A percentile compares a stretch with the other conserved stretches of the same genome.
Conservation (phyloP, 495 filamentous ascomycete species). For the Elasticomyces elasticus region DNA sequence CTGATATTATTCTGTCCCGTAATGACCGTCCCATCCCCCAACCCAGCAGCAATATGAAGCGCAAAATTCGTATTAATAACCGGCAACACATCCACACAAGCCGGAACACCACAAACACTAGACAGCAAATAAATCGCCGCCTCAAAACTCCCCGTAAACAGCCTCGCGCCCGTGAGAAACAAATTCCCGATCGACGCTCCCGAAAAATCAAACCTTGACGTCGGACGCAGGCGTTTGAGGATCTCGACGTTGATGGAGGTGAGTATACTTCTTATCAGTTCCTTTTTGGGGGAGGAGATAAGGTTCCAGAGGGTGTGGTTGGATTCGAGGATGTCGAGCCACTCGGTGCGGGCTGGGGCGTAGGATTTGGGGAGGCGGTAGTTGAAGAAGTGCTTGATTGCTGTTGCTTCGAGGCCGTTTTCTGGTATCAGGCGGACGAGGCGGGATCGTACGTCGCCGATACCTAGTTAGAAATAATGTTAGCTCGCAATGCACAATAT, state of each 20-base stretch:
- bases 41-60: conserved; percentile 79
- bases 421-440: conserved; percentile 81
- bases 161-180: conserved; percentile 58
- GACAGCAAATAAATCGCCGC: conserved; percentile 37
- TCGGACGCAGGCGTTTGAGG: conserved; percentile 68
- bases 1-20: conserved; percentile 87
- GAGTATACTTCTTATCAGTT: conserved; percentile 84
- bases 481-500: no score
- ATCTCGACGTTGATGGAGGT: conserved; percentile 84
- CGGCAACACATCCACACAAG: conserved; percentile 67
- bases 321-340: conserved; percentile 82
- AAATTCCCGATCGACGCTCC: conserved; percentile 87
- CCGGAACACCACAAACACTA: conserved; percentile 69
- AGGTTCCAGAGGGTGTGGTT: conserved; percentile 61
- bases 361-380: conserved; percentile 56
- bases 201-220: conserved; percentile 78
- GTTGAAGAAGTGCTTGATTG: conserved; percentile 76
- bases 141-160: conserved; percentile 35
- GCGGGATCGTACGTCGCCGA: conserved; percentile 35
- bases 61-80: conserved; percentile 91
- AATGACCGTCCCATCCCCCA: conserved; percentile 68
- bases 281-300: conserved; percentile 75
- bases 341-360: conserved; percentile 51
- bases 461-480: conserved; percentile 3
- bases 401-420: conserved; percentile 49